Evolutionary conservation across 371 early-diverging fungal genomes (phyloP).

Genomic region (Apophysomyces ossiformis): DNA sequence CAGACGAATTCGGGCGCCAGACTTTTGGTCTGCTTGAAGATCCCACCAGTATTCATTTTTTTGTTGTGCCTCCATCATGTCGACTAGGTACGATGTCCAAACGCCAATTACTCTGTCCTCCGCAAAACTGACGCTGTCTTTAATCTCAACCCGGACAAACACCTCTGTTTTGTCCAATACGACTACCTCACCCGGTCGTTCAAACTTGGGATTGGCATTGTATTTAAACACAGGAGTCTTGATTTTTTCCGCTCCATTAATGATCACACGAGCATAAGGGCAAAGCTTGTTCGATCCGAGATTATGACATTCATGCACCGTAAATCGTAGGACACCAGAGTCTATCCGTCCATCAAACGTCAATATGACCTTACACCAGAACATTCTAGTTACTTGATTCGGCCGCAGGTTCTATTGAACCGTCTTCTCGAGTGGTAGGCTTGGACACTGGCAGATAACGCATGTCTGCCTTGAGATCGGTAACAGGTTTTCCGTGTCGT

Average conservation of each 20-base stretch:
- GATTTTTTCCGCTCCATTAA: slow-evolving; percentile 52
- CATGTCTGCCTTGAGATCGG: slow-evolving; percentile 60
- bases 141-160: slow-evolving; percentile 41
- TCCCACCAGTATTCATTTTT: slow-evolving; percentile 53
- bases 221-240: slow-evolving; percentile 47
- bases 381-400: slow-evolving; percentile 60
- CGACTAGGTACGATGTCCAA: slow-evolving; percentile 36
- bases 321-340: slow-evolving; percentile 56
- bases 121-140: slow-evolving; percentile 45
- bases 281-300: slow-evolving; percentile 40
- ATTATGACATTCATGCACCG: slow-evolving; percentile 54
- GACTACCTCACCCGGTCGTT: slow-evolving; percentile 53
- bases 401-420: slow-evolving; percentile 50
- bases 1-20: slow-evolving; percentile 52
- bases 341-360: slow-evolving; percentile 26
- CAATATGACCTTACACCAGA: background rate
- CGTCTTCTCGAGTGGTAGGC: slow-evolving; percentile 48
- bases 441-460: slow-evolving; percentile 67
- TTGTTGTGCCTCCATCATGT: slow-evolving; percentile 39
- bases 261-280: slow-evolving; percentile 50
- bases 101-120: slow-evolving; percentile 38
- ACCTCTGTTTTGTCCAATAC: slow-evolving; percentile 51
- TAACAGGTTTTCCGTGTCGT: slow-evolving; percentile 57
- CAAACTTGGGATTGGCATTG: slow-evolving; percentile 52
- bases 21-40: slow-evolving; percentile 22